Percentiles rank a stretch among this genome's conserved stretches.
phyloP scores from a whole-genome alignment of 306 rosid species.

The Calophaca sinica region DNA sequence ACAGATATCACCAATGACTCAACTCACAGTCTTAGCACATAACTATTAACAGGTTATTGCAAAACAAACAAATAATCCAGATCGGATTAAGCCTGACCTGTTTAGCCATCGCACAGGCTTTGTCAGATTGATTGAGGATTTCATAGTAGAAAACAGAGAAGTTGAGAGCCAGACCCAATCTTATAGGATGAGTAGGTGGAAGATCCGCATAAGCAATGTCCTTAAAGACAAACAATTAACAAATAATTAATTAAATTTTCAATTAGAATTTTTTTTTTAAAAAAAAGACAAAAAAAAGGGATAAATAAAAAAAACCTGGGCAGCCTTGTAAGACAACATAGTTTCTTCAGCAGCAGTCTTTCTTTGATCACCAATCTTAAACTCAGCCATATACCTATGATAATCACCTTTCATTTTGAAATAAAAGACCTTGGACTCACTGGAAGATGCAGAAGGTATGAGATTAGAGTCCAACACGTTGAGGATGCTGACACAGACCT shows the following conservation, averaged over 20 bases:
- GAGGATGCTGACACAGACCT: constrained; percentile 64
- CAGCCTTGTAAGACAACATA: constrained; percentile 80
- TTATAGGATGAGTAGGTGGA: constrained; percentile 81
- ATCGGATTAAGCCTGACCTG: constrained; percentile 52
- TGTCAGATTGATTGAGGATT: constrained; percentile 81
- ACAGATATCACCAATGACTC: neutral
- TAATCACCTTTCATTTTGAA: constrained; percentile 87
- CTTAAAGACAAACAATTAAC: constrained; percentile 5
- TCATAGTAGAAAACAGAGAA: constrained; percentile 82
- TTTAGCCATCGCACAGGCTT: constrained; percentile 84
- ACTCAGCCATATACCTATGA: constrained; percentile 78
- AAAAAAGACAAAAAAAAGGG: neutral
- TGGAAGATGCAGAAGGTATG: constrained; percentile 61
- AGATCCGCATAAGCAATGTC: constrained; percentile 69
- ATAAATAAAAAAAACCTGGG: constrained; percentile 55
- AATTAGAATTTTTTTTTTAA: neutral
- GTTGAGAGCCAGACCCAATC: constrained; percentile 83
- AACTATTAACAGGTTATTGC: neutral
- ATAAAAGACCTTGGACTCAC: constrained; percentile 76
- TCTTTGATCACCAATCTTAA: constrained; percentile 65
- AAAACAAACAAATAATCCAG: neutral
- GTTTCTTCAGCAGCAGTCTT: constrained; percentile 78
- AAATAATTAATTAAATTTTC: neutral
- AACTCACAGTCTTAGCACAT: neutral
- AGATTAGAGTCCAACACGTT: constrained; percentile 61